Percentiles rank a stretch among this genome's conserved stretches.
Evolutionary conservation across 1,284 basidiomycete genomes (phyloP).

Genomic region (Rhodofomes roseus): DNA sequence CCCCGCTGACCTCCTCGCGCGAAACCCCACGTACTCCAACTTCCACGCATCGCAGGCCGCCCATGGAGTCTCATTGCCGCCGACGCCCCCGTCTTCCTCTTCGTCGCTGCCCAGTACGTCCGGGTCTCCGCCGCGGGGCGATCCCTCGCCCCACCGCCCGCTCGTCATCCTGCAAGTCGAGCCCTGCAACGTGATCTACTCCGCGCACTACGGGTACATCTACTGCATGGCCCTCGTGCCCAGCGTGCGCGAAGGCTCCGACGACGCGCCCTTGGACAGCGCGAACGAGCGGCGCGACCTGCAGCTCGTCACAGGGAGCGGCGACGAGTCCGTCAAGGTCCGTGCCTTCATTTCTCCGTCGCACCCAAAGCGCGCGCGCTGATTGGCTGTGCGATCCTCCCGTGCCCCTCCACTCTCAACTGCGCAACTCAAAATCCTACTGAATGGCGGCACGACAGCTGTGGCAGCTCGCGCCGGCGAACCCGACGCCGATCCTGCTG

Average conservation of each 20-base stretch:
- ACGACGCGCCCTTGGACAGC: slow-evolving; percentile 22
- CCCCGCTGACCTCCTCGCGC: slow-evolving; percentile 59
- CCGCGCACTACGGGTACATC: slow-evolving; percentile 93
- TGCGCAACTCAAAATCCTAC: neutral
- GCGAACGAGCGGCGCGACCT: slow-evolving; percentile 34
- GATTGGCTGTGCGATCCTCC: neutral
- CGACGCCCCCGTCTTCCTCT: slow-evolving; percentile 12
- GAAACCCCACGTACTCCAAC: slow-evolving; percentile 38
- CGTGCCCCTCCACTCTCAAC: neutral
- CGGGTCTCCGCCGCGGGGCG: slow-evolving; percentile 10
- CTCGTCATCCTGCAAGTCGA: slow-evolving; percentile 50
- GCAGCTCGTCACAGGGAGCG: slow-evolving; percentile 80
- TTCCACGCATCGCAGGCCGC: neutral
- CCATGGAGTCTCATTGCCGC: slow-evolving; percentile 11
- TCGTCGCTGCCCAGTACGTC: slow-evolving; percentile 12
- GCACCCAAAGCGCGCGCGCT: neutral
- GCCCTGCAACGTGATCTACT: slow-evolving; percentile 69
- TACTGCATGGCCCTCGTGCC: slow-evolving; percentile 78
- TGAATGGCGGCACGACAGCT: slow-evolving; percentile 38
- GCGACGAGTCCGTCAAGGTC: slow-evolving; percentile 86
- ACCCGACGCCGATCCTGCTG: slow-evolving; percentile 35
- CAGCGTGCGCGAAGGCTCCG: slow-evolving; percentile 34
- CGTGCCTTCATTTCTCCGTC: slow-evolving; percentile 9
- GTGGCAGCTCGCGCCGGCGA: slow-evolving; percentile 59
- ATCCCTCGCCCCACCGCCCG: slow-evolving; percentile 29